A percentile compares a stretch with the other conserved stretches of the same genome.
phyloP scores from a whole-genome alignment of 83 land plant species.

The Isoetes engelmannii region DNA sequence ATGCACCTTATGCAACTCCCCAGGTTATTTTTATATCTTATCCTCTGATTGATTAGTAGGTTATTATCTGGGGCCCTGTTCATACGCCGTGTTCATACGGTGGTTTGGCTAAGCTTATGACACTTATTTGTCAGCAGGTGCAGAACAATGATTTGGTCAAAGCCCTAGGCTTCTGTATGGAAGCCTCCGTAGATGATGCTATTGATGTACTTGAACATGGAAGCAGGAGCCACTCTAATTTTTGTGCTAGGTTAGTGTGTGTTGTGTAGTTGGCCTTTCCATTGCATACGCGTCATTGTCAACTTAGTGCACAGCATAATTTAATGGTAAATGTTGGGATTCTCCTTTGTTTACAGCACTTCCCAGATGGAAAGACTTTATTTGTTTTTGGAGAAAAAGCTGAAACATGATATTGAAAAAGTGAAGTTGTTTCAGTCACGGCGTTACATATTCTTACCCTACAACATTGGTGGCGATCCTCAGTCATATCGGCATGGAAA shows the following conservation, averaged over 20 bases:
- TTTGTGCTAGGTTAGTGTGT: slow-evolving; percentile 43
- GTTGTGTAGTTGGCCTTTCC: background rate
- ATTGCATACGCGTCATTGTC: slow-evolving; percentile 1
- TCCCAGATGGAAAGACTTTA: slow-evolving; percentile 72
- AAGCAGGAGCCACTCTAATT: slow-evolving; percentile 27
- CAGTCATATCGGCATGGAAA: slow-evolving; percentile 38
- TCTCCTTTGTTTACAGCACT: slow-evolving; percentile 54
- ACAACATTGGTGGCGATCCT: slow-evolving; percentile 11
- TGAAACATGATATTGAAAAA: slow-evolving; percentile 23
- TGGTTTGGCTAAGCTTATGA: no score
- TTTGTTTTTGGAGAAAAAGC: slow-evolving; percentile 42
- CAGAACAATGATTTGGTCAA: slow-evolving; percentile 31
- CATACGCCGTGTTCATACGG: background rate
- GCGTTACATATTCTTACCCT: slow-evolving; percentile 63
- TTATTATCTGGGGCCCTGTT: background rate
- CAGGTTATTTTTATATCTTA: slow-evolving; percentile 38
- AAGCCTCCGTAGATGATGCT: slow-evolving; percentile 41
- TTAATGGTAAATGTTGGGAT: no score
- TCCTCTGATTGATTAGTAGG: background rate
- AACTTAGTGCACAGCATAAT: background rate
- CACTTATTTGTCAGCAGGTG: slow-evolving; percentile 36
- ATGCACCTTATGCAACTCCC: slow-evolving; percentile 69
- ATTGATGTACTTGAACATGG: slow-evolving; percentile 31
- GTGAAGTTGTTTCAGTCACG: slow-evolving; percentile 35
- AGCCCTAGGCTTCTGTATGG: slow-evolving; percentile 52